A percentile compares a stretch with the other conserved stretches of the same genome.
These are phyloP conservation scores for Pleurotus tuoliensis DNA, from an alignment of 768 basidiomycete genomes.

Conservation along the genomic window DNA sequence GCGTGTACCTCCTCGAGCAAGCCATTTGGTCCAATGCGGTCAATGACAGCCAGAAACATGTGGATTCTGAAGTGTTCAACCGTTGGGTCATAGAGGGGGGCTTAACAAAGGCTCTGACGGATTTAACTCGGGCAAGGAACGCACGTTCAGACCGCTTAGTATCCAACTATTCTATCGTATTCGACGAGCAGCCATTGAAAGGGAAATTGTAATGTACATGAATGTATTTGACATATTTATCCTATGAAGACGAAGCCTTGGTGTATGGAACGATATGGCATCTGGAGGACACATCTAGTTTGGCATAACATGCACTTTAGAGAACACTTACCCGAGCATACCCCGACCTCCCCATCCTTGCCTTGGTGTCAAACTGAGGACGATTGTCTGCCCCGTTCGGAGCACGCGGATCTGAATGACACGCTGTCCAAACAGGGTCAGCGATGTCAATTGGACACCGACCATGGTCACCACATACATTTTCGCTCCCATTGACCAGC, in stretches of 20 bases:
- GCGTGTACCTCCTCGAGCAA: constrained; percentile 63
- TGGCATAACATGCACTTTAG: neutral
- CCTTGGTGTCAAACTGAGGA: constrained; percentile 60
- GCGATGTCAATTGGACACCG: neutral
- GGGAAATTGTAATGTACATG: constrained; percentile 14
- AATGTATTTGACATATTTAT: constrained; percentile 1
- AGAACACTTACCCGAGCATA: constrained; percentile 62
- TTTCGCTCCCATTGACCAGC: constrained; percentile 74
- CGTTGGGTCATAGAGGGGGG: constrained; percentile 49
- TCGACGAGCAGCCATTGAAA: constrained; percentile 14
- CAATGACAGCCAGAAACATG: constrained; percentile 21
- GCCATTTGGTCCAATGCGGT: constrained; percentile 51
- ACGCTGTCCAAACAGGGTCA: constrained; percentile 35
- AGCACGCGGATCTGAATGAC: constrained; percentile 55
- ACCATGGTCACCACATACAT: constrained; percentile 42
- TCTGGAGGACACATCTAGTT: constrained; percentile 24
- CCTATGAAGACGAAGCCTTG: constrained; percentile 13
- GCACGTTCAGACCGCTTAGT: constrained; percentile 18
- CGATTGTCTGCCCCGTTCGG: constrained; percentile 41
- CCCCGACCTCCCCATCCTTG: constrained; percentile 88
- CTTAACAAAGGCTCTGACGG: constrained; percentile 31
- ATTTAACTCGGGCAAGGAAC: constrained; percentile 27
- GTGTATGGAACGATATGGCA: constrained; percentile 61
- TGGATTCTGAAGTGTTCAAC: constrained; percentile 49
- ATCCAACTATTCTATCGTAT: constrained; percentile 30